Percentiles rank a stretch among this genome's conserved stretches.
Conservation (phyloP, 164 flowering plant species). For the Aristolochia fimbriata region DNA sequence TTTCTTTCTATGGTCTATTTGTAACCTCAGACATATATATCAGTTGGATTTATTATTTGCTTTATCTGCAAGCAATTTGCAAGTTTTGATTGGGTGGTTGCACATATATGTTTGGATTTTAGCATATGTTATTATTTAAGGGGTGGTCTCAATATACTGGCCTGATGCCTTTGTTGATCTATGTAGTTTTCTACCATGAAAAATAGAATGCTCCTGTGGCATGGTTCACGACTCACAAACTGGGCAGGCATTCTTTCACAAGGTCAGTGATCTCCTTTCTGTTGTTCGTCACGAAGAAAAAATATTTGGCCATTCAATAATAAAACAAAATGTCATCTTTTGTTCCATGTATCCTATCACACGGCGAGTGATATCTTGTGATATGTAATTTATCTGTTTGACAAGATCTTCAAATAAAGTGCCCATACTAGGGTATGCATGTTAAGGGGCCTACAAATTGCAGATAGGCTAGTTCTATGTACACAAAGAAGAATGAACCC, state of each 20-base stretch:
- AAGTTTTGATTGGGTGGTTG: too few relatives aligned
- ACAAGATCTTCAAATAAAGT: too few relatives aligned
- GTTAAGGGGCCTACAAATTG: too few relatives aligned
- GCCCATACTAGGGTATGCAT: too few relatives aligned
- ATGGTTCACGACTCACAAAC: slow-evolving; percentile 94
- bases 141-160: not conserved
- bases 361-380: too few relatives aligned
- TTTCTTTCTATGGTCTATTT: not conserved
- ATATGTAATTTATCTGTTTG: too few relatives aligned
- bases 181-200: slow-evolving; percentile 48
- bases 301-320: not conserved
- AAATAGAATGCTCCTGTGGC: slow-evolving; percentile 94
- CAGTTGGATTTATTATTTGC: not conserved
- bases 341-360: too few relatives aligned
- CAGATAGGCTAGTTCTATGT: too few relatives aligned
- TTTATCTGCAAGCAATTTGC: not conserved
- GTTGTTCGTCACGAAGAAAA: not conserved
- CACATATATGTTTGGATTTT: too few relatives aligned
- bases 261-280: slow-evolving; percentile 30
- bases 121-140: too few relatives aligned
- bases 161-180: not conserved
- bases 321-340: not conserved
- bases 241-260: slow-evolving; percentile 93
- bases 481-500: too few relatives aligned
- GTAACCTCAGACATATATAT: not conserved